Conservation (phyloP, 306 rosid genomes). For the Begonia loranthoides region DNA sequence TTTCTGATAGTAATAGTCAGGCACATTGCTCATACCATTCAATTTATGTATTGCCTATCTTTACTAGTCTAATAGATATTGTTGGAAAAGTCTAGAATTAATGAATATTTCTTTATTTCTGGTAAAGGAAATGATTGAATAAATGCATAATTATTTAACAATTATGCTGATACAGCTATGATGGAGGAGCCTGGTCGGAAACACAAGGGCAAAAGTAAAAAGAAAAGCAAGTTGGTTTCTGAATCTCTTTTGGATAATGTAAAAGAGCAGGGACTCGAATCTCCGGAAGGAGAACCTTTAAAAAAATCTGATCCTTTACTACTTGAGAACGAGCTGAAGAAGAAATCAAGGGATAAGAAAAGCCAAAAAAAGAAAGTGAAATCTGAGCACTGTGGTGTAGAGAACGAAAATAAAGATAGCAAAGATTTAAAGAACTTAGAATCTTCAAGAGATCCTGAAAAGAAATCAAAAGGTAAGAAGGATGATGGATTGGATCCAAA, state of each 20-base stretch:
- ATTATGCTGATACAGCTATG: constrained; percentile 8
- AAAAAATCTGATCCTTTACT: constrained; percentile 17
- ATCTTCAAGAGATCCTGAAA: constrained; percentile 2
- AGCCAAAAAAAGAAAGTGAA: constrained; percentile 33
- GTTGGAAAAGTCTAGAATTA: neutral
- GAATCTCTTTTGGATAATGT: constrained; percentile 16
- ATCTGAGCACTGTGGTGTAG: constrained; percentile 10
- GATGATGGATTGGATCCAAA: constrained; percentile 14
- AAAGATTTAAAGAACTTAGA: neutral
- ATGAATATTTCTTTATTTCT: neutral
- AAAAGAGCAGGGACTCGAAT: constrained; percentile 19
- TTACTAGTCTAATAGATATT: neutral
- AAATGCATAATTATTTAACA: constrained; percentile 8
- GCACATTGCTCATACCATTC: constrained; percentile 2
- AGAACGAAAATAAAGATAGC: constrained; percentile 1
- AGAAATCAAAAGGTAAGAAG: constrained; percentile 20
- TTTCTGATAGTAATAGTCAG: neutral
- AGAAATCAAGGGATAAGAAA: constrained; percentile 42
- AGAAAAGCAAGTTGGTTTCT: constrained; percentile 32
- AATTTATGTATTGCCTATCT: neutral
- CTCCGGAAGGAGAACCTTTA: constrained; percentile 11
- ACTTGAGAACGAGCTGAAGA: constrained; percentile 19
- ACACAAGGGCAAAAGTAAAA: constrained; percentile 42
- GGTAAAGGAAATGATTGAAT: constrained; percentile 1
- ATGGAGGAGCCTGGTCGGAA: constrained; percentile 17